These are phyloP conservation scores for Rhizoclosmatium globosum DNA, from an alignment of 192 early-diverging fungal species.

Conservation along the genomic window DNA sequence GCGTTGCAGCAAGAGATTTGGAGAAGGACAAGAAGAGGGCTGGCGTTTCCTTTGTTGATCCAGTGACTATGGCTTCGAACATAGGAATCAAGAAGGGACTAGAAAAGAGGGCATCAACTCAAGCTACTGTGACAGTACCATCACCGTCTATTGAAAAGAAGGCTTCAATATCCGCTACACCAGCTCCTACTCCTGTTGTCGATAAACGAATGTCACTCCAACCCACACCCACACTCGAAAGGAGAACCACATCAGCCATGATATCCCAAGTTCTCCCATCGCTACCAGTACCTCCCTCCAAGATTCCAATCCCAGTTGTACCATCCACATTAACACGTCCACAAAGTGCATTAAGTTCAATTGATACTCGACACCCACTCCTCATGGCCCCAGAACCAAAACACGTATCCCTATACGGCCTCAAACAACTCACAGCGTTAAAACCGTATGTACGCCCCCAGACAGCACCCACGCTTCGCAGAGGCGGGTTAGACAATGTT, in stretches of 20 bases:
- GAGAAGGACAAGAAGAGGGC: no score
- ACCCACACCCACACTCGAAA: neutral
- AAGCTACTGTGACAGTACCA: no score
- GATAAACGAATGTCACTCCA: neutral
- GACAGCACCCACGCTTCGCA: no score
- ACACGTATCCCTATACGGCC: neutral
- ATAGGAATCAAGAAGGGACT: no score
- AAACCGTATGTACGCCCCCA: no score
- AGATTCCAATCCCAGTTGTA: neutral
- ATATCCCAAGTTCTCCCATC: neutral
- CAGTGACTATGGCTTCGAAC: no score
- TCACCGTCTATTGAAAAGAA: no score
- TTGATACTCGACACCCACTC: neutral
- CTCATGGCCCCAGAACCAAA: neutral
- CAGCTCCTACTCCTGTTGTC: neutral
- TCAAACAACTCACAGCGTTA: neutral
- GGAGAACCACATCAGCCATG: neutral
- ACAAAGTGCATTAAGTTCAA: no score
- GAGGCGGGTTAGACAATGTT: no score
- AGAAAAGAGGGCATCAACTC: no score
- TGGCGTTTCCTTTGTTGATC: no score
- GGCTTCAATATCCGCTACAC: neutral
- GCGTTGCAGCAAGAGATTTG: no score
- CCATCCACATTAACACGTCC: neutral
- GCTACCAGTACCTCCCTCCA: neutral